Base-by-base conservation (phyloP, 352 stramenopile species). In the Saprolegnia diclina region DNA sequence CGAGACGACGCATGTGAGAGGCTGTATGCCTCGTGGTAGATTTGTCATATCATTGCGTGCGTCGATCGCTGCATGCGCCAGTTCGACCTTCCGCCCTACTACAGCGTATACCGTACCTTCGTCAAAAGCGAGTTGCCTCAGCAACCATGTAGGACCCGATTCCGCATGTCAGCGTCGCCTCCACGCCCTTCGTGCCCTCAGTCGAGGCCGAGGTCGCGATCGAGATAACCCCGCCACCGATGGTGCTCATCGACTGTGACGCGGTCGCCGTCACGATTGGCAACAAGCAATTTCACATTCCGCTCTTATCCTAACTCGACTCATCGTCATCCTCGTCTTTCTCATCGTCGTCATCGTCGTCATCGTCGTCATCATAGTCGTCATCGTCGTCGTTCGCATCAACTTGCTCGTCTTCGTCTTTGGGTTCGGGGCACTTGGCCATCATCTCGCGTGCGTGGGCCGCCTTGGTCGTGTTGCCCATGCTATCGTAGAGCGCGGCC, bases 161-260 rank as follows among this genome's bases (percentile, higher is more conserved):
- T 71, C 81, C 83, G 42, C 85, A 93, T 74, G 76, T 91, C 64
- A 93, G 85, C 71, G 80, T 93, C 63, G 85, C 83, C 26, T 92
- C 85, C 53, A 78, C 82, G 63, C 70, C 46, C 57, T 69, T 64
- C 53, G 76, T 50, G 45, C 72, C 59, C 40, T 57, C 53, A 68
- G 68, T 52, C 50, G 26, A 48, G 1, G 18, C 11, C 42, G 19
- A 38, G 18, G 69, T 18, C 56, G 53, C 71, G 68, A 73, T 64
- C 26, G 26, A 66, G 66, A n/a, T 67, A 26, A 72, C 70, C 35
- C 65, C 72, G 46, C 67, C 75, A 67, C 68, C 74, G 32, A 22
- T 57, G 26, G 35, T 52, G 62, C 63, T 22, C 59, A 22, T 71
- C 53, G 64, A 50, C 26, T 71, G 68, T 35, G 71, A 74, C 69